Percentiles rank a stretch among this genome's conserved stretches.
phyloP scores from a whole-genome alignment of 2,329 filamentous ascomycete species.

The Apiospora aurea region DNA sequence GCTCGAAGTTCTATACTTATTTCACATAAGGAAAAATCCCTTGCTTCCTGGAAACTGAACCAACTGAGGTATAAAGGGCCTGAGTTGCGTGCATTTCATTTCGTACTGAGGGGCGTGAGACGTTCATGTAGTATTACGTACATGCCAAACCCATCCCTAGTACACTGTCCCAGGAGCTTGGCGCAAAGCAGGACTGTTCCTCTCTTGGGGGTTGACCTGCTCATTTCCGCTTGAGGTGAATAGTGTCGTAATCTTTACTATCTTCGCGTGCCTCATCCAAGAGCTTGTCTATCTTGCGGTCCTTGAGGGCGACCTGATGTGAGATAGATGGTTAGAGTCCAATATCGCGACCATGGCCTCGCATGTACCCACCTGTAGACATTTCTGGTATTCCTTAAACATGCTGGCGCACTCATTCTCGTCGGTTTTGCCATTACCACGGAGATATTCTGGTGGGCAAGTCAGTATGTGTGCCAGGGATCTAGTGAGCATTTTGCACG shows the following conservation, averaged over 20 bases:
- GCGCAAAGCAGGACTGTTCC: neutral
- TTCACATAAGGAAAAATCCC: neutral
- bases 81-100: neutral
- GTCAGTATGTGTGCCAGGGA: slow-evolving; percentile 25
- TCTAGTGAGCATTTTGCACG: slow-evolving; percentile 31
- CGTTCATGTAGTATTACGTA: neutral
- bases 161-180: neutral
- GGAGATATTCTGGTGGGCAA: slow-evolving; percentile 76
- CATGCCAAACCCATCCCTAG: neutral
- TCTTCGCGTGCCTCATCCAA: slow-evolving; percentile 89
- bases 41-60: neutral
- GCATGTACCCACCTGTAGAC: slow-evolving; percentile 69
- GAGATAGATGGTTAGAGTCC: slow-evolving; percentile 21
- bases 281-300: slow-evolving; percentile 90
- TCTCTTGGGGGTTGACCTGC: neutral
- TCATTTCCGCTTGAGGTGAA: slow-evolving; percentile 63
- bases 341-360: neutral
- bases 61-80: too few relatives aligned
- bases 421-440: slow-evolving; percentile 81
- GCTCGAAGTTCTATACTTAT: neutral
- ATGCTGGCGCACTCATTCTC: slow-evolving; percentile 79
- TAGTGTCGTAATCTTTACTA: slow-evolving; percentile 84
- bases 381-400: slow-evolving; percentile 89
- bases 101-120: neutral
- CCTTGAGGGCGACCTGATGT: slow-evolving; percentile 79